Conservation (phyloP, 2,329 filamentous ascomycete species). For the Lachnellula subtilissima region DNA sequence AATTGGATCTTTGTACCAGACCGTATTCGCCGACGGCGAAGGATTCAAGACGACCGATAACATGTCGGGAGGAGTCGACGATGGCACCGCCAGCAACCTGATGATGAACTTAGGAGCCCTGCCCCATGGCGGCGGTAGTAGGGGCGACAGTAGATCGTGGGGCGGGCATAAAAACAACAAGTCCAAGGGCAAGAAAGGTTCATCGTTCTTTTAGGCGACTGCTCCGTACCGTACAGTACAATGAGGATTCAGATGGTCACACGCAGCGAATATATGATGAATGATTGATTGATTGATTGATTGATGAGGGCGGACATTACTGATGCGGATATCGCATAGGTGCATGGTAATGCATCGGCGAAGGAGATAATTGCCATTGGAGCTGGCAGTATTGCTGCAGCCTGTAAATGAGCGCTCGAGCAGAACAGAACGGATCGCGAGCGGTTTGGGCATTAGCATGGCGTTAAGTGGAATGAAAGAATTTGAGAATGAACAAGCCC, state of each 20-base stretch:
- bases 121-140: background rate
- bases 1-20: conserved; percentile 63
- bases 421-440: background rate
- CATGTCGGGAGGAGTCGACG: conserved; percentile 12
- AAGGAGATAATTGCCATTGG: background rate
- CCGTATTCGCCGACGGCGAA: conserved; percentile 73
- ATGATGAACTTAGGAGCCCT: background rate
- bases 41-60: conserved; percentile 47
- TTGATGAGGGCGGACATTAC: background rate
- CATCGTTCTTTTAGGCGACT: background rate
- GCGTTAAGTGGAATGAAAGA: conserved; percentile 3
- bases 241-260: conserved; percentile 6
- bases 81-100: conserved; percentile 2
- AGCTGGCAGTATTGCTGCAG: background rate
- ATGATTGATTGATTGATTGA: background rate
- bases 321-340: conserved; percentile 7
- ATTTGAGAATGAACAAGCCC: background rate
- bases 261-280: conserved; percentile 9
- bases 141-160: background rate
- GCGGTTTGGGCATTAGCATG: background rate
- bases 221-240: background rate
- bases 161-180: background rate
- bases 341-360: conserved; percentile 10
- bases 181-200: conserved; percentile 7
- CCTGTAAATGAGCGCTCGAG: background rate